Conservation (phyloP, 2,329 filamentous ascomycete genomes). For the Penicillium sp. region DNA sequence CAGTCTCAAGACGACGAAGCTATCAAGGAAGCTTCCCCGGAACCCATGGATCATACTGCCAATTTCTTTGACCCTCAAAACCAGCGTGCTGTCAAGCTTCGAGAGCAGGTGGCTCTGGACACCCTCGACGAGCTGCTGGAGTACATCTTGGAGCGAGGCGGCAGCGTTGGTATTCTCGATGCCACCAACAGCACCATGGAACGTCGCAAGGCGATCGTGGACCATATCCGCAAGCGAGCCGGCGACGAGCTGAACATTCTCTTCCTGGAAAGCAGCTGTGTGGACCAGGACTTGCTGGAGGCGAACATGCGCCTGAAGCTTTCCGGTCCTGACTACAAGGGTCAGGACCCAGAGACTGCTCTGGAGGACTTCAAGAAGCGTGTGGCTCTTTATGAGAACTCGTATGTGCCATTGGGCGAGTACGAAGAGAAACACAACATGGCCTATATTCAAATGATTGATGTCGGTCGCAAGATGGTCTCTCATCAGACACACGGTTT, state of each 20-base stretch:
- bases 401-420: constrained; percentile 82
- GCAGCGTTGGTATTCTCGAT: constrained; percentile 90
- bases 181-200: constrained; percentile 94
- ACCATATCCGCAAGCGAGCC: constrained; percentile 75
- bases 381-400: constrained; percentile 88
- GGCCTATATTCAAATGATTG: constrained; percentile 96
- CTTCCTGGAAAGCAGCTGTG: constrained; percentile 91
- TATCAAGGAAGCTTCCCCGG: constrained; percentile 35
- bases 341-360: constrained; percentile 81
- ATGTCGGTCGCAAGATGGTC: constrained; percentile 90
- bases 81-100: constrained; percentile 69
- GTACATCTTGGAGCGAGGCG: constrained; percentile 75
- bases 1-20: constrained; percentile 17
- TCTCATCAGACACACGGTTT: constrained; percentile 89
- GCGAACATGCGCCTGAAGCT: constrained; percentile 97
- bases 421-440: constrained; percentile 87
- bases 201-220: constrained; percentile 75
- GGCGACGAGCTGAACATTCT: constrained; percentile 82
- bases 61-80: constrained; percentile 93
- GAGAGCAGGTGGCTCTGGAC: constrained; percentile 87
- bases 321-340: constrained; percentile 90
- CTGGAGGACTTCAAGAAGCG: constrained; percentile 88
- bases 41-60: constrained; percentile 78
- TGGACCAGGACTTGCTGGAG: constrained; percentile 77
- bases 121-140: constrained; percentile 89